Evolutionary conservation across 345 rosid genomes (phyloP).

Genomic region (Syzygium oleosum): DNA sequence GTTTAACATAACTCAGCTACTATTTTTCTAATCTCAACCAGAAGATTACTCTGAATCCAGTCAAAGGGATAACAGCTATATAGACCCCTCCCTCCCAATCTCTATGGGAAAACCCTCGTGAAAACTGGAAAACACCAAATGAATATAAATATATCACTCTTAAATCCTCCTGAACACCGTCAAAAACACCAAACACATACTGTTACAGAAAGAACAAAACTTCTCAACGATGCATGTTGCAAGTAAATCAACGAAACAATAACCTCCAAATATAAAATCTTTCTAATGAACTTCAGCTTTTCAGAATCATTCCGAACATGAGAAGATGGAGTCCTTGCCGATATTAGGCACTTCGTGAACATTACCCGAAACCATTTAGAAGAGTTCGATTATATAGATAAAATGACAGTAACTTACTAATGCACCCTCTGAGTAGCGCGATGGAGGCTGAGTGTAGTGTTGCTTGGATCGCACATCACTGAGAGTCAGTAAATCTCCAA

Average conservation of each 20-base stretch:
- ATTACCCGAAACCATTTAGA: background rate
- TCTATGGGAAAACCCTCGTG: background rate
- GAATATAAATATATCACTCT: background rate
- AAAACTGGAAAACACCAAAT: background rate
- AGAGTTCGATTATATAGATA: constrained; percentile 1
- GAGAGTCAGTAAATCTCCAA: constrained; percentile 48
- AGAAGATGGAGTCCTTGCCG: background rate
- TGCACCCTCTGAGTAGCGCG: constrained; percentile 90
- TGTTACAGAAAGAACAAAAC: background rate
- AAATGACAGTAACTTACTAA: constrained; percentile 42
- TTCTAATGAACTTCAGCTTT: background rate
- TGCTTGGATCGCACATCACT: constrained; percentile 52
- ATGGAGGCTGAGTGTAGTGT: constrained; percentile 73
- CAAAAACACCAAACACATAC: background rate
- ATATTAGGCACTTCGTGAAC: background rate
- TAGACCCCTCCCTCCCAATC: background rate
- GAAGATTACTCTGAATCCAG: background rate
- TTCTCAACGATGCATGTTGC: background rate
- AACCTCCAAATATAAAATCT: background rate
- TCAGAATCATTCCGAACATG: background rate
- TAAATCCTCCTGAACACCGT: background rate
- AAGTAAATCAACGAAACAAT: background rate
- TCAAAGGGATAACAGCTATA: background rate
- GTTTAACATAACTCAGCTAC: background rate
- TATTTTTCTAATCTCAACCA: background rate